A percentile compares a stretch with the other conserved stretches of the same genome.
These are phyloP conservation scores for Umbelopsis isabellina DNA, from an alignment of 192 early-diverging fungal genomes.

Conservation along the genomic window DNA sequence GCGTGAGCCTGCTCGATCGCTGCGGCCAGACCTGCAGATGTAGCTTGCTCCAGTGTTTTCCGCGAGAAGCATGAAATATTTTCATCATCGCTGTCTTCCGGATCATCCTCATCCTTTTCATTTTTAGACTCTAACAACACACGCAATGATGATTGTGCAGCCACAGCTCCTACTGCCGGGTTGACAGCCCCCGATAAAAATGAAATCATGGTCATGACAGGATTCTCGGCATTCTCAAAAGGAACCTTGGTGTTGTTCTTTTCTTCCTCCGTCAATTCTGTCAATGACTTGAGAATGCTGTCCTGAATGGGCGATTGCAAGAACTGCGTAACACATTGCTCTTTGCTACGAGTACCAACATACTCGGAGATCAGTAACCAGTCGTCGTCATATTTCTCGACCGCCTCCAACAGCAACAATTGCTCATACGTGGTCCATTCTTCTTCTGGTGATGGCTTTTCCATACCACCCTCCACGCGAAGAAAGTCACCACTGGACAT, in stretches of 20 bases:
- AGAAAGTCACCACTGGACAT: constrained; percentile 89
- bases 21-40: constrained; percentile 80
- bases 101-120: constrained; percentile 27
- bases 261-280: constrained; percentile 45
- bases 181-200: constrained; percentile 87
- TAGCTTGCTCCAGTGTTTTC: constrained; percentile 68
- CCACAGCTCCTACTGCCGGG: constrained; percentile 85
- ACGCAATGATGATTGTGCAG: constrained; percentile 82
- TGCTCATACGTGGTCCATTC: constrained; percentile 90
- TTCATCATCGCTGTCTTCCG: constrained; percentile 35
- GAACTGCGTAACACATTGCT: constrained; percentile 92
- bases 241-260: constrained; percentile 69
- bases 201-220: constrained; percentile 87
- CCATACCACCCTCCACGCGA: constrained; percentile 57
- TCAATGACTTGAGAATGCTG: constrained; percentile 57
- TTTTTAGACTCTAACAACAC: constrained; percentile 55
- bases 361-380: constrained; percentile 93
- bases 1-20: constrained; percentile 85
- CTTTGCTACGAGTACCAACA: constrained; percentile 85
- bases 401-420: constrained; percentile 84
- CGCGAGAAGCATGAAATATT: constrained; percentile 30
- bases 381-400: constrained; percentile 94
- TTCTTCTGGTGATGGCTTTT: constrained; percentile 57
- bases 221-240: constrained; percentile 84
- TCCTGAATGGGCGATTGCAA: constrained; percentile 90